Conservation (phyloP, 495 filamentous ascomycete species). For the Beverwykella pulmonaria region DNA sequence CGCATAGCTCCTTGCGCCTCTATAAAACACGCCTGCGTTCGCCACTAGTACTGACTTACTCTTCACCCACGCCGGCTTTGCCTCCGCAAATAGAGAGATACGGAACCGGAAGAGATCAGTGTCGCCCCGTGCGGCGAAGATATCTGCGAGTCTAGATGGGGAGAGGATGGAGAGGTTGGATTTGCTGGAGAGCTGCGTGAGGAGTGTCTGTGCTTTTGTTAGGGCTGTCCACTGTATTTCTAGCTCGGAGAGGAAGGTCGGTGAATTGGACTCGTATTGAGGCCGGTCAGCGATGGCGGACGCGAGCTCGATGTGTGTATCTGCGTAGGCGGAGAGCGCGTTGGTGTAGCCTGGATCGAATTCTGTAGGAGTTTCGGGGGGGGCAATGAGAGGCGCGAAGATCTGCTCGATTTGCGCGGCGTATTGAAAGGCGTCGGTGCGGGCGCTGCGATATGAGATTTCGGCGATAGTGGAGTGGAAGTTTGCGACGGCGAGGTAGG, state of each 20-base stretch:
- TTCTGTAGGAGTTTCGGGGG: conserved; percentile 47
- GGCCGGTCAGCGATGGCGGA: conserved; percentile 31
- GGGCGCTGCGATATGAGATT: conserved; percentile 55
- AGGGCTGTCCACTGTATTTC: conserved; percentile 32
- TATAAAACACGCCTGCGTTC: conserved; percentile 68
- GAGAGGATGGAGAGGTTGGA: conserved; percentile 51
- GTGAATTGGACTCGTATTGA: not conserved
- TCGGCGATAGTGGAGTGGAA: conserved; percentile 59
- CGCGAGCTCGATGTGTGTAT: conserved; percentile 60
- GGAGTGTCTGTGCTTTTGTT: conserved; percentile 56
- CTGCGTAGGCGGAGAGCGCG: conserved; percentile 60
- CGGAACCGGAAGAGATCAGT: conserved; percentile 61
- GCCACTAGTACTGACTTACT: conserved; percentile 55
- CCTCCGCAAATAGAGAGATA: conserved; percentile 54
- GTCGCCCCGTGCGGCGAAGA: conserved; percentile 65
- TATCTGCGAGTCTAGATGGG: conserved; percentile 59
- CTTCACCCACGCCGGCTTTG: conserved; percentile 52
- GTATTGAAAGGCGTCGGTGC: conserved; percentile 55
- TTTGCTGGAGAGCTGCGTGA: conserved; percentile 56
- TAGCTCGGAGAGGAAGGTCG: not conserved
- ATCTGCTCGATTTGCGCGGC: conserved; percentile 49
- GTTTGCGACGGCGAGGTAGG: conserved; percentile 55
- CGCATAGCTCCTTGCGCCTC: conserved; percentile 58
- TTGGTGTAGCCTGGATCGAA: conserved; percentile 50
- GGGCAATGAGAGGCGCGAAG: conserved; percentile 9